Base-by-base conservation (phyloP, 1,284 basidiomycete genomes). In the Ustilago xerochloae region DNA sequence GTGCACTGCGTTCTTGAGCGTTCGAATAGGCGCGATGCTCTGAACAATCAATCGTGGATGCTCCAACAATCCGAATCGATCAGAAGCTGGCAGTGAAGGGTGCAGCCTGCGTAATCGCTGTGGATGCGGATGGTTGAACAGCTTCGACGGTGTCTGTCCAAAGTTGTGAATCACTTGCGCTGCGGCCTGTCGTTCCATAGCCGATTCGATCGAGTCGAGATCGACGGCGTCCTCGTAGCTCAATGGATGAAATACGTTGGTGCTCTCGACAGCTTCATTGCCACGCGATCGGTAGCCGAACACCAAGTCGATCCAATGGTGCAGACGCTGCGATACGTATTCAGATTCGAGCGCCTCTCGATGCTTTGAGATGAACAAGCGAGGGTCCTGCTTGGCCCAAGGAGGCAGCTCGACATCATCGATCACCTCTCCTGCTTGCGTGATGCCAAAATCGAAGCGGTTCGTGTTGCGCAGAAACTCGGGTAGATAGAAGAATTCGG, bases 151-250 rank as follows among this genome's bases (percentile, higher is more conserved):
- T 28, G 78, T 69, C 35, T 78, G 63, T 7, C 68, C 63, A 45
- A 93, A 96, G 75, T 96, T 97, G 85, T 97, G 94, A 47, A 98
- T 97, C 72, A 95, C 96, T 4, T 94, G 93, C 8, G 95, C 92
- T 2, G 93, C 93, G 0, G 94, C 94, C 78, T 94, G 93, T 38
- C 92, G 89, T 85, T 98, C 93, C 22, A 92, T 86, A 47, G 93
- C 90, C 78, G 96, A 92, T 24, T 90, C 89, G 32, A 97, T 92
- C 0, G 92, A 90, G 3, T 94, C 79, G 2, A 83, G 58, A 43
- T 81, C 76, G n/a, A 81, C 69, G 9, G 51, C 67, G 46, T 71
- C 93, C 77, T 96, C 93, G 81, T 98, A 98, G 32, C 93, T 96
- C 41, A 97, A 86, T 0, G 94, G 95, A 85, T 97, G 95, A 86